Base-by-base conservation (phyloP, 495 filamentous ascomycete species). In the Lophiostoma macrostomum region DNA sequence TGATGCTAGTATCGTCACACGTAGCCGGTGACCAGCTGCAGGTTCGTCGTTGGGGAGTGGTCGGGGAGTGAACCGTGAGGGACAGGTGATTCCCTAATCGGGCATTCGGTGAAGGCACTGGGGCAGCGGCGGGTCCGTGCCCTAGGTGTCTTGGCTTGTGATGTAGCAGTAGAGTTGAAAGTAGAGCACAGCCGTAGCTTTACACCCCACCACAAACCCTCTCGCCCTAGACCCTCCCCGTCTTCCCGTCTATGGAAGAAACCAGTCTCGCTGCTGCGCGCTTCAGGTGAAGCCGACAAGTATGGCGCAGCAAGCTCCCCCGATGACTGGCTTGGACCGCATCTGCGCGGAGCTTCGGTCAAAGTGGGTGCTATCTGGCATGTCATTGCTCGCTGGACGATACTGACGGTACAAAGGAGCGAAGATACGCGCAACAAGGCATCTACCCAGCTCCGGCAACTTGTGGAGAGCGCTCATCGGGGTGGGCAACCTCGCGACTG, bases 311-410 rank as follows among this genome's bases (percentile, higher is more conserved):
- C 49, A 42, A 47, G 28, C 35, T 10, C 48, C 49, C 11, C 22
- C 34, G 19, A 22, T 25, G 24, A 12, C 48, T 29, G 14, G 61
- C 4, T 34, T 66, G 44, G 60, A 60, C 34, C 67, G 68, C 34
- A 58, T 71, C 24, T 62, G 64, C 36, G 32, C 47, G 12, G 67
- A 71, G 34, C 58, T 71, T 5, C 64, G 49, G 18, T 71, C 68
- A 16, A 69, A 64, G 68, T 68, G 44, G 50, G 67, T 16, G 45
- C 18, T n/a, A 20, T 42, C 25, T 40, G 13, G 18, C 18, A 24
- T 16, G 19, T 28, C 12, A 19, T 7, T n/a, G n/a, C 5, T 20
- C 41, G 22, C 6, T 40, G 39, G 4, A 7, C 3, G 29, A 13
- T n/a, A 25, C 53, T 63, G 38, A 59, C 36, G 19, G 1, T 2